Evolutionary conservation across 257 asterid genomes (phyloP), one percentile per base, ranked within the genome.

Genomic region (Solanum sparsipilum): DNA sequence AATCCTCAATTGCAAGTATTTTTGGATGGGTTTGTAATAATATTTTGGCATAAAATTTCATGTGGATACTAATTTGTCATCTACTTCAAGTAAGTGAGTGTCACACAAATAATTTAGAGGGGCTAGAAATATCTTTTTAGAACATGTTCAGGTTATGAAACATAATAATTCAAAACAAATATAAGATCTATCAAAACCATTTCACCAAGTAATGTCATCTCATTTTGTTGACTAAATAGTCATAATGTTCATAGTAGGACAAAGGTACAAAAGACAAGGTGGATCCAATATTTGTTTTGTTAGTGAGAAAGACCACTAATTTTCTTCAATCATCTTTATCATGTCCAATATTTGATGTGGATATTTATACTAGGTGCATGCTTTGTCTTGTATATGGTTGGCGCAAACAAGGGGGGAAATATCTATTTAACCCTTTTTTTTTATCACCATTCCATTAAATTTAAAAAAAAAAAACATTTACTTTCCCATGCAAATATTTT

Each of bases 251-350:
- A 39, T 76, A 63, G 29, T 39, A 79, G 65, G 32, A 44, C 65
- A 25, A 79, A 79, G 7, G n/a, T 9, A 79, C 84, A 79, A 79
- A 25, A 7, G 63, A 4, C 65, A 56, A 56, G n/a, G 84, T 78
- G 65, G 65, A 16, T 41, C 65, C 84, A 41, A 79, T 25, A 25
- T 38, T n/a, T 76, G 70, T 38, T n/a, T 76, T 70, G 84, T 81
- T 81, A 29, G 3, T 88, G 94, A 90, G 92, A 89, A 83, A 78
- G 92, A 90, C 93, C 65, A 87, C 85, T 93, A 87, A 67, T 91
- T 91, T 88, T 86, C 71, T 21, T 29, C 74, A 79, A 31, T 84
- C 87, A 31, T 84, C 86, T 82, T 31, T 83, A 63, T 86, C 78
- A 70, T 46, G 31, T 88, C 85, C 48, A 58, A 87, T 38, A 60